These are phyloP conservation scores for Dissophora ornata DNA, from an alignment of 192 early-diverging fungal species.

Conservation along the genomic window DNA sequence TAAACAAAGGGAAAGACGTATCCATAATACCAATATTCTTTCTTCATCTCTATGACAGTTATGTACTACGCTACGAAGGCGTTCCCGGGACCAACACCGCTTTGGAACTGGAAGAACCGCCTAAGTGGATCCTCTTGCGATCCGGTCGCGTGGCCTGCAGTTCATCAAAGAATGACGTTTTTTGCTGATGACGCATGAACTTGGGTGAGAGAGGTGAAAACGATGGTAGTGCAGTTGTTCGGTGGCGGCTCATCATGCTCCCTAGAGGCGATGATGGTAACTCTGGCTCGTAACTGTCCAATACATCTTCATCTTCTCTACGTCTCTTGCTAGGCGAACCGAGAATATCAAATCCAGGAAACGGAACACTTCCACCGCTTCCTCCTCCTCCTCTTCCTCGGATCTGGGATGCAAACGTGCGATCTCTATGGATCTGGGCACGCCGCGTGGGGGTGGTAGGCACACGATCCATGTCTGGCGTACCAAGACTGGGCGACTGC, in stretches of 20 bases:
- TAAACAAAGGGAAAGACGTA: too few species aligned
- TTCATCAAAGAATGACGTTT: background rate
- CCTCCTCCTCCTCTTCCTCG: conserved; percentile 14
- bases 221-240: background rate
- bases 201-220: background rate
- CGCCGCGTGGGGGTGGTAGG: conserved; percentile 19
- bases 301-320: conserved; percentile 1
- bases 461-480: background rate
- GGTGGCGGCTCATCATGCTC: background rate
- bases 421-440: conserved; percentile 8
- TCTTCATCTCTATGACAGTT: too few species aligned
- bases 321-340: conserved; percentile 26
- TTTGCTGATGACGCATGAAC: background rate
- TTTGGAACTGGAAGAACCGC: too few species aligned
- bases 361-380: too few species aligned
- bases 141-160: conserved; percentile 1
- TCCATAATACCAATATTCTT: too few species aligned
- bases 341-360: background rate
- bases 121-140: conserved; percentile 11
- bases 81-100: conserved; percentile 5
- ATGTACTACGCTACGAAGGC: too few species aligned
- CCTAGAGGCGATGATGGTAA: conserved; percentile 1
- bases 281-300: background rate
- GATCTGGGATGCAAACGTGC: conserved; percentile 29
- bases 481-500: background rate